Percentiles rank a stretch among this genome's conserved stretches.
Evolutionary conservation across 176 grass and related monocot species (phyloP).

Genomic region (Triticum turgidum): DNA sequence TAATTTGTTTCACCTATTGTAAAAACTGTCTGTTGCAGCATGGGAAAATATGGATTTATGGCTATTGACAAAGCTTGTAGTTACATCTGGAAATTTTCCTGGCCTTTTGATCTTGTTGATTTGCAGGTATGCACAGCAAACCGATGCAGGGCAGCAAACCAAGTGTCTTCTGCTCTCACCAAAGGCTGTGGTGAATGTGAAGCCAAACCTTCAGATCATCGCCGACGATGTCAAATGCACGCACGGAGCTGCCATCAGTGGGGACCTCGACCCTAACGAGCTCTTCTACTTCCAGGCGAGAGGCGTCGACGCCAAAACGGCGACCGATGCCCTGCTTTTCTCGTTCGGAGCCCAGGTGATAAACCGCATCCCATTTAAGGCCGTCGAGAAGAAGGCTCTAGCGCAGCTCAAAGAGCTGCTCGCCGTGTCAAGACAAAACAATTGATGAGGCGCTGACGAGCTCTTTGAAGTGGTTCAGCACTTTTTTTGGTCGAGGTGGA

Average conservation of each 20-base stretch:
- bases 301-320: conserved; percentile 64
- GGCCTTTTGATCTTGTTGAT: conserved; percentile 9
- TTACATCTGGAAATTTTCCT: background rate
- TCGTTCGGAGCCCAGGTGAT: conserved; percentile 85
- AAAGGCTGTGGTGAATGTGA: conserved; percentile 79
- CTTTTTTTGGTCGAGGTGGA: conserved; percentile 25
- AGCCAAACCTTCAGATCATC: conserved; percentile 97
- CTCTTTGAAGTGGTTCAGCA: background rate
- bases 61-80: background rate
- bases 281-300: conserved; percentile 88
- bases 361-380: conserved; percentile 67
- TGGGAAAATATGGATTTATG: background rate
- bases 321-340: conserved; percentile 75
- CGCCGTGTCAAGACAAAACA: conserved; percentile 20
- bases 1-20: background rate
- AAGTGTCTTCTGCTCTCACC: conserved; percentile 83
- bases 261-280: conserved; percentile 72
- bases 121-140: conserved; percentile 72
- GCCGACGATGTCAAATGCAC: conserved; percentile 96
- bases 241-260: conserved; percentile 94
- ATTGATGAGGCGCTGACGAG: background rate
- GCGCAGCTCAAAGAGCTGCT: conserved; percentile 58
- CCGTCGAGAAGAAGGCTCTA: conserved; percentile 47
- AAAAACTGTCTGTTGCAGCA: background rate
- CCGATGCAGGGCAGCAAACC: conserved; percentile 85